phyloP scores from a whole-genome alignment of 2,329 filamentous ascomycete genomes.

The Pezicula radicicola region DNA sequence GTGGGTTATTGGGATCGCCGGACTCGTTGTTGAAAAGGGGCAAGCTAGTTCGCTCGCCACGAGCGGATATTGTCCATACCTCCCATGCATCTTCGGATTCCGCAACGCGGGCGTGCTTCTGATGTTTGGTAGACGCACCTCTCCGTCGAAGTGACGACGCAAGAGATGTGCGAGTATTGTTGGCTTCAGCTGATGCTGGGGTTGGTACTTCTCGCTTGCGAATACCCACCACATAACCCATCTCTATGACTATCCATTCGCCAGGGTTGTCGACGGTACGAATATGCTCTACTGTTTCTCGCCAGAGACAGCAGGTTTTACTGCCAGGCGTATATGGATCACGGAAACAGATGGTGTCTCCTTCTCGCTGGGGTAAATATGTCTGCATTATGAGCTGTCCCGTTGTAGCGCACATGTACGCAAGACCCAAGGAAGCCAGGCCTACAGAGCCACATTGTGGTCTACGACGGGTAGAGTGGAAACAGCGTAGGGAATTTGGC shows the following conservation, averaged over 20 bases:
- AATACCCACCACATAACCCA: slow-evolving; percentile 61
- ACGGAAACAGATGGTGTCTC: slow-evolving; percentile 55
- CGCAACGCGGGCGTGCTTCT: not conserved
- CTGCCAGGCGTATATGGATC: slow-evolving; percentile 36
- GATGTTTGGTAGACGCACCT: not conserved
- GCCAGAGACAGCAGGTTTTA: slow-evolving; percentile 48
- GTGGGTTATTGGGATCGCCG: slow-evolving; percentile 1
- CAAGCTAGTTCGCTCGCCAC: slow-evolving; percentile 32
- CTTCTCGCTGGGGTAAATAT: slow-evolving; percentile 52
- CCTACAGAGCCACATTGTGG: slow-evolving; percentile 53
- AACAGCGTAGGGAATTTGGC: slow-evolving; percentile 56
- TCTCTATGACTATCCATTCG: slow-evolving; percentile 59
- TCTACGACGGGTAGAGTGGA: slow-evolving; percentile 49
- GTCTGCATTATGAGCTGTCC: slow-evolving; percentile 64
- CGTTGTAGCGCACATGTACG: slow-evolving; percentile 57
- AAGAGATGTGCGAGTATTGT: not conserved
- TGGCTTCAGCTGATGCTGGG: not conserved
- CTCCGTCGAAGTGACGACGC: slow-evolving; percentile 14
- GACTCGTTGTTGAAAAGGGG: slow-evolving; percentile 14
- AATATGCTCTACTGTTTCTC: slow-evolving; percentile 46
- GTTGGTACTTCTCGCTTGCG: slow-evolving; percentile 39
- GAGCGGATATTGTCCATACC: slow-evolving; percentile 46
- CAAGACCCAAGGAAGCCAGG: slow-evolving; percentile 60
- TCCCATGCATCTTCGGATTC: slow-evolving; percentile 41
- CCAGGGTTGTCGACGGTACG: slow-evolving; percentile 61